These are phyloP conservation scores for Kwoniella dendrophila DNA, from an alignment of 768 basidiomycete genomes.

Conservation along the genomic window DNA sequence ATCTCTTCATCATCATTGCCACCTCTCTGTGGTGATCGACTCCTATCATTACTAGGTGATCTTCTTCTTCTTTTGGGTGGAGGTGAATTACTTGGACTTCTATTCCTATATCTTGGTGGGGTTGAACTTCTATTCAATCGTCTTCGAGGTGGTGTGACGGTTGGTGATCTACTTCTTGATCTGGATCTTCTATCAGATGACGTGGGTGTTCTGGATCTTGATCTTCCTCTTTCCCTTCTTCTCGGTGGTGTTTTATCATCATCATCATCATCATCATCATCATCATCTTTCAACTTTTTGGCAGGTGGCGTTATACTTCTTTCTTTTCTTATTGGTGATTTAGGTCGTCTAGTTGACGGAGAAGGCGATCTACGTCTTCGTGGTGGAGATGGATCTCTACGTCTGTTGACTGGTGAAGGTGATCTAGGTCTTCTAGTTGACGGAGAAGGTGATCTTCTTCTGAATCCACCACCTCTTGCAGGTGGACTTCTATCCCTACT, in stretches of 20 bases:
- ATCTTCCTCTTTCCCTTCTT: conserved; percentile 19
- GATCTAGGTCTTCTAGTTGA: conserved; percentile 23
- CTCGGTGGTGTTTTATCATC: conserved; percentile 5
- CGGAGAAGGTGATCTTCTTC: conserved; percentile 34
- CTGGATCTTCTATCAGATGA: conserved; percentile 26
- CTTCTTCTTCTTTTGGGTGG: conserved; percentile 21
- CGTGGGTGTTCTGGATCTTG: conserved; percentile 31
- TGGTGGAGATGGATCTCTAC: conserved; percentile 30
- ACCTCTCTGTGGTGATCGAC: conserved; percentile 10
- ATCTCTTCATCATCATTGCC: conserved; percentile 13
- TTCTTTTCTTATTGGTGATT: conserved; percentile 13
- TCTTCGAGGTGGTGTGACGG: conserved; percentile 25
- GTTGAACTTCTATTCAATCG: neutral
- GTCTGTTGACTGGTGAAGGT: conserved; percentile 18
- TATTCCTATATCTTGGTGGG: conserved; percentile 2
- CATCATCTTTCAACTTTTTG: neutral
- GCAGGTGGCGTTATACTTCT: conserved; percentile 25
- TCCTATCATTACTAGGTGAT: conserved; percentile 17
- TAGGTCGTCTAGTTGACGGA: conserved; percentile 19
- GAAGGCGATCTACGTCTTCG: conserved; percentile 22
- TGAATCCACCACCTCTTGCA: conserved; percentile 26
- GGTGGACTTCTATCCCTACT: conserved; percentile 25
- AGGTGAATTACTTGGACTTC: conserved; percentile 14
- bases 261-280: conserved; percentile 3
- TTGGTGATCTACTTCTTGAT: conserved; percentile 26